phyloP scores from a whole-genome alignment of 495 filamentous ascomycete genomes.

The Hyaloscypha finlandica region DNA sequence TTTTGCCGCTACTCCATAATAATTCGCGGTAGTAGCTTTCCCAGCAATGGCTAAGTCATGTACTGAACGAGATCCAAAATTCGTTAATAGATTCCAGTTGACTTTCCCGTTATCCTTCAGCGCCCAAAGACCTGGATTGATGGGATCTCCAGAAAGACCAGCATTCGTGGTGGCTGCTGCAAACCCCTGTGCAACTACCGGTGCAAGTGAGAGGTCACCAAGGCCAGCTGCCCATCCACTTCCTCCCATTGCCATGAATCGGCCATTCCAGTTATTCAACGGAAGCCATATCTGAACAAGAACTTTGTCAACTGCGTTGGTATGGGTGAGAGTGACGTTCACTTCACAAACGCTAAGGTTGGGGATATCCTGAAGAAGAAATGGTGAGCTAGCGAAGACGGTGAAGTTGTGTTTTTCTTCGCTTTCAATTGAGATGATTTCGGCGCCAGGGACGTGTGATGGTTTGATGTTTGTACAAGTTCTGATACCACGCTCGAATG shows the following conservation, averaged over 20 bases:
- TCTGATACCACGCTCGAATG: no score
- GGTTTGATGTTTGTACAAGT: no score
- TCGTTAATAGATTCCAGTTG: slow-evolving; percentile 40
- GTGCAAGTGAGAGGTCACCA: slow-evolving; percentile 18
- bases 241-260: slow-evolving; percentile 46
- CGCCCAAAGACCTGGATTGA: slow-evolving; percentile 39
- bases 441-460: not conserved
- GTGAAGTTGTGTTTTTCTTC: not conserved
- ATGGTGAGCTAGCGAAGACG: not conserved
- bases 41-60: slow-evolving; percentile 38
- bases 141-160: slow-evolving; percentile 32
- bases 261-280: slow-evolving; percentile 39
- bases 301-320: slow-evolving; percentile 41
- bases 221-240: slow-evolving; percentile 43
- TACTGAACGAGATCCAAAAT: slow-evolving; percentile 39
- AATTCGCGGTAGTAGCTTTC: slow-evolving; percentile 35
- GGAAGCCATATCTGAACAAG: slow-evolving; percentile 42
- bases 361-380: not conserved
- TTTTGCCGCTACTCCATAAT: slow-evolving; percentile 38
- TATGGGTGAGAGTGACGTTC: slow-evolving; percentile 47
- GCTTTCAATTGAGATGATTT: not conserved
- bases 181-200: slow-evolving; percentile 40
- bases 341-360: slow-evolving; percentile 45
- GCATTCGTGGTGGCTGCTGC: slow-evolving; percentile 44
- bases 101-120: slow-evolving; percentile 43